phyloP scores from a whole-genome alignment of 345 rosid genomes.

The Camelina neglecta region DNA sequence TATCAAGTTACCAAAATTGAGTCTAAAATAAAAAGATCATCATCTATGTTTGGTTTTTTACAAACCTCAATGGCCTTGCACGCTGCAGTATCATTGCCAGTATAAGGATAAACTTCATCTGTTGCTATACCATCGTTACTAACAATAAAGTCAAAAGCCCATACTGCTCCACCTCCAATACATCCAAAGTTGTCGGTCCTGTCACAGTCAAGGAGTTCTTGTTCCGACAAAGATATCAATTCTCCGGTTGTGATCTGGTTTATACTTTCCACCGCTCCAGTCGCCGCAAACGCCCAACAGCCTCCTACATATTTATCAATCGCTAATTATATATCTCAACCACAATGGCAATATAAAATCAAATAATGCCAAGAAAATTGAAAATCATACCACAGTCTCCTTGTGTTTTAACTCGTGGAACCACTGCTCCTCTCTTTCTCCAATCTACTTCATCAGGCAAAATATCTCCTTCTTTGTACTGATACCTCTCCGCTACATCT shows the following conservation, averaged over 20 bases:
- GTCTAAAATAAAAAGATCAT: neutral
- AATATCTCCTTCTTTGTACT: slow-evolving; percentile 38
- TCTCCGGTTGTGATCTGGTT: slow-evolving; percentile 67
- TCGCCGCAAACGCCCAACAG: slow-evolving; percentile 76
- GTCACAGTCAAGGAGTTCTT: slow-evolving; percentile 75
- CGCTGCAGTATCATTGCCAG: slow-evolving; percentile 38
- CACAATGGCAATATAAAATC: neutral
- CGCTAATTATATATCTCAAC: neutral
- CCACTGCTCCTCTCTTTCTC: slow-evolving; percentile 55
- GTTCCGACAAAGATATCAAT: slow-evolving; percentile 61
- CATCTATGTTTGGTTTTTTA: neutral
- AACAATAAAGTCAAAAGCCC: slow-evolving; percentile 64
- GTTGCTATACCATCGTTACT: slow-evolving; percentile 60
- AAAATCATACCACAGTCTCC: slow-evolving; percentile 20
- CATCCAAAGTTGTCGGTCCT: slow-evolving; percentile 60
- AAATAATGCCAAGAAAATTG: neutral
- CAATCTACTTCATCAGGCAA: slow-evolving; percentile 56
- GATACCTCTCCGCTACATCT: slow-evolving; percentile 38
- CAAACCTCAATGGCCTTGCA: slow-evolving; percentile 62
- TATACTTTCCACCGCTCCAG: slow-evolving; percentile 70
- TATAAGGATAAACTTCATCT: slow-evolving; percentile 62
- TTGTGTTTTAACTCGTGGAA: neutral
- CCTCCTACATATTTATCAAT: slow-evolving; percentile 46
- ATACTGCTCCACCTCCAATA: slow-evolving; percentile 58
- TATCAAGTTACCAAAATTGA: neutral